These are phyloP conservation scores for Fusarium sororula DNA, from an alignment of 2,329 filamentous ascomycete species.

Conservation along the genomic window DNA sequence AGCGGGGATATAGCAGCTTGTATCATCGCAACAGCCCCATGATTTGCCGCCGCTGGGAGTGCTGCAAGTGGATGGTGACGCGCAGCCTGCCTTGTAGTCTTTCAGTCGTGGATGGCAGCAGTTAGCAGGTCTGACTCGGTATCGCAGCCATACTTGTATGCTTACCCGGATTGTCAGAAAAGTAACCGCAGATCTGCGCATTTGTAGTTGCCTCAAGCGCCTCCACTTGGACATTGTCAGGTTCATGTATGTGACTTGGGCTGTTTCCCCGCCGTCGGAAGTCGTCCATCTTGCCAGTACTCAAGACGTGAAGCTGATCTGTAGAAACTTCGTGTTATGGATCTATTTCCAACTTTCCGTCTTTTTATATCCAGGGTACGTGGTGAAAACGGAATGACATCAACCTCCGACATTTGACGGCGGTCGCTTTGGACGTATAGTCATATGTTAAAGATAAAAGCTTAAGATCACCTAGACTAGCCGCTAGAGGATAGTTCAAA, in stretches of 20 bases:
- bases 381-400: not conserved
- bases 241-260: not conserved
- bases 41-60: not conserved
- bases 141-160: fast-evolving
- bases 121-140: not conserved
- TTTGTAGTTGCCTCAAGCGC: not conserved
- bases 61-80: not conserved
- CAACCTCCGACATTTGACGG: not conserved
- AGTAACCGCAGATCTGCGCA: not conserved
- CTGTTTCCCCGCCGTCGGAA: fast-evolving
- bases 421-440: fast-evolving
- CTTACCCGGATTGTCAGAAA: not conserved
- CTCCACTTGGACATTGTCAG: not conserved
- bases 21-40: not conserved
- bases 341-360: fast-evolving
- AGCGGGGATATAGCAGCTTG: not conserved
- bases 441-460: not conserved
- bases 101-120: too few relatives aligned
- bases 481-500: not conserved
- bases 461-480: too few relatives aligned
- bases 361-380: too few relatives aligned
- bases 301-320: fast-evolving
- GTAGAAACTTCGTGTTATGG: fast-evolving
- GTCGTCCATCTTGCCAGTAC: not conserved
- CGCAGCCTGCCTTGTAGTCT: not conserved